These are phyloP conservation scores for Sporothrix humicola DNA, from an alignment of 2,329 filamentous ascomycete species.

Conservation along the genomic window DNA sequence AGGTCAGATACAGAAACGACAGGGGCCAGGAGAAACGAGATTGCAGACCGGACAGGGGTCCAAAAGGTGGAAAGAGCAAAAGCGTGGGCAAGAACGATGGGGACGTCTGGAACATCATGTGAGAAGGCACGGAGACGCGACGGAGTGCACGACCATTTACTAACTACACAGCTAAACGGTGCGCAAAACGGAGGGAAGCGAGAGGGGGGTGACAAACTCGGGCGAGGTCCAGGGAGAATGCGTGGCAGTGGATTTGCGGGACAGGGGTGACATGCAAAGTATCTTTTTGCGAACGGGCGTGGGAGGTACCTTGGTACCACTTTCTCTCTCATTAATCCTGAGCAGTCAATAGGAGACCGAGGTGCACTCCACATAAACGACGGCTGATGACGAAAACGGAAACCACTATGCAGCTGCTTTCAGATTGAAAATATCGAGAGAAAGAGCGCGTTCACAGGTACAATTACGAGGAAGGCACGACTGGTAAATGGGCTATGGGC, in stretches of 20 bases:
- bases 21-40: conserved; percentile 23
- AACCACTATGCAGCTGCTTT: conserved; percentile 10
- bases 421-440: neutral
- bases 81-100: neutral
- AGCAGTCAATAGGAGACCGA: neutral
- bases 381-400: conserved; percentile 18
- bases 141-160: conserved; percentile 19
- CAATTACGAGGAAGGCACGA: neutral
- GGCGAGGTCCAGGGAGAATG: conserved; percentile 6
- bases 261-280: conserved; percentile 27
- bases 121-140: conserved; percentile 14
- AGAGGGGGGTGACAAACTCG: conserved; percentile 11
- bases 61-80: neutral
- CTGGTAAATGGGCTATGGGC: no score
- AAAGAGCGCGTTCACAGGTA: neutral
- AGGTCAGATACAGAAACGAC: conserved; percentile 16
- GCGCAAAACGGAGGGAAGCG: conserved; percentile 15
- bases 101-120: neutral
- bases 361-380: conserved; percentile 12
- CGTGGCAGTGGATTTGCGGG: conserved; percentile 35
- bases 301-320: neutral
- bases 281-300: conserved; percentile 17
- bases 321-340: neutral
- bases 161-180: conserved; percentile 9
- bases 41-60: conserved; percentile 5